Base-by-base conservation (phyloP, 139 green algal species). In the Chlorella sorokiniana region DNA sequence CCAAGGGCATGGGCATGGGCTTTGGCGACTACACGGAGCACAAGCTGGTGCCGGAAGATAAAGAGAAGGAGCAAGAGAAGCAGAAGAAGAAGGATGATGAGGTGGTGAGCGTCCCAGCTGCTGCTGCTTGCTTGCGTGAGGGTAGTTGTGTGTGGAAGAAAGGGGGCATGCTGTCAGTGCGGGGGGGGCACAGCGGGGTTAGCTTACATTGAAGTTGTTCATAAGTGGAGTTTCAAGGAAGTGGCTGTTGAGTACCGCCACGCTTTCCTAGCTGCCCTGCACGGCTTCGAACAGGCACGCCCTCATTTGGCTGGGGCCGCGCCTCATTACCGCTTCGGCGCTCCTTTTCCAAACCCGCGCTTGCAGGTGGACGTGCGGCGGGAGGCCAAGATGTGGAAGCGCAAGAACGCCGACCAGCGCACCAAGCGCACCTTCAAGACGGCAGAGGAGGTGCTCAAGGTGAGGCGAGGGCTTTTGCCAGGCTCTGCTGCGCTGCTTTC, bases 1-100 rank as follows among this genome's bases (percentile, higher is more conserved):
- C 94, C n/a, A 97, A 98, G 85, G 91, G 90, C 37, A 94, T 96
- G 91, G 96, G 95, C n/a, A 94, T 99, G 88, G 96, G 96, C n/a
- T 97, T 94, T 86, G 91, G 91, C 0, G 88, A 90, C 31, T 86
- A 88, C 33, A 83, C 88, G 18, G 88, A 94, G 81, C 84, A 88
- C 51, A 89, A 88, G 78, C 74, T 92, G 78, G 85, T 82, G 77
- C 10, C 40, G 71, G 62, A 70, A 31, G 69, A 63, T 11, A 62
- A 69, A 6, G 79, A 62, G 44, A 51, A 44, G 22, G 69, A 52
- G 44, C 54, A 61, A 33, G 70, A 79, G 79, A 40, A 62, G 37
- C 31, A 67, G 70, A 7, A 79, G 27, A 44, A 75, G 44, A 73
- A 72, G 77, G 25, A 62, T 63, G 75, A 41, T 22, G 64, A 71